Conservation (phyloP, 305 asterid genomes). For the Fraxinus sp. region DNA sequence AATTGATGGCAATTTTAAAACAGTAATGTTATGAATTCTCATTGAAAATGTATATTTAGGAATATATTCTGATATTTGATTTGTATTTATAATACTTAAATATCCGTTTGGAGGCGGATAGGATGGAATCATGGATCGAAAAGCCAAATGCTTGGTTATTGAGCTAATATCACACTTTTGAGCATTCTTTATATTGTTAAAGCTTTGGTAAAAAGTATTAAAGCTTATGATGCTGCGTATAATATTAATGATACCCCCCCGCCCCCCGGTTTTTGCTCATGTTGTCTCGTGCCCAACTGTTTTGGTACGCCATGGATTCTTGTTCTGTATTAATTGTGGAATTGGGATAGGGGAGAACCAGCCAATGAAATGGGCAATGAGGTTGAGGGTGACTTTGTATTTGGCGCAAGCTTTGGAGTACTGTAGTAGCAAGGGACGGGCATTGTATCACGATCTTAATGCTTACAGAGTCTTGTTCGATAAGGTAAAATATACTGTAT, state of each 20-base stretch:
- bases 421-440: slow-evolving; percentile 75
- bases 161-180: background rate
- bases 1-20: background rate
- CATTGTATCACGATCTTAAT: slow-evolving; percentile 86
- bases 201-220: no score
- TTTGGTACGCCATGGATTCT: background rate
- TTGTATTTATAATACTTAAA: background rate
- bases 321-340: slow-evolving; percentile 30
- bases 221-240: background rate
- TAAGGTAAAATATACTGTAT: slow-evolving; percentile 45
- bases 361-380: slow-evolving; percentile 94
- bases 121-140: background rate
- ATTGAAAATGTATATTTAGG: background rate
- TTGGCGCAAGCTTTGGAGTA: slow-evolving; percentile 89
- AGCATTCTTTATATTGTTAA: no score
- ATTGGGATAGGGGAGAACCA: slow-evolving; percentile 69
- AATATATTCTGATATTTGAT: background rate
- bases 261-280: background rate
- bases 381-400: slow-evolving; percentile 77
- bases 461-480: slow-evolving; percentile 87
- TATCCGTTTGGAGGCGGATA: slow-evolving; percentile 8
- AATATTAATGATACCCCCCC: background rate
- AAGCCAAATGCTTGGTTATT: background rate
- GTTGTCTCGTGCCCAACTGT: background rate
- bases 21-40: background rate